phyloP scores from a whole-genome alignment of 805 yeast species.

The Starmerella asiatica region DNA sequence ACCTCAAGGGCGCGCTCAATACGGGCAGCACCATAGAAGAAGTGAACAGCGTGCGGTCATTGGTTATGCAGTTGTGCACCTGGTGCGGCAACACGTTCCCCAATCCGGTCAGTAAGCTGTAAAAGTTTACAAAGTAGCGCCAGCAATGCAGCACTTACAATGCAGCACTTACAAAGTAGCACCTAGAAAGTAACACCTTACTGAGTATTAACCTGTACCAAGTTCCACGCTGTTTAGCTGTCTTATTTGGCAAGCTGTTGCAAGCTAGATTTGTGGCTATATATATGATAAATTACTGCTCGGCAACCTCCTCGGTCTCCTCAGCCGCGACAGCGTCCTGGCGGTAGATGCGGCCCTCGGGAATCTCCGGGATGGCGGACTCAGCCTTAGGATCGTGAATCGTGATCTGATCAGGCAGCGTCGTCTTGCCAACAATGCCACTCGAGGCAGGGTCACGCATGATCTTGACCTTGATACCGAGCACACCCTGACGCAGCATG shows the following conservation, averaged over 20 bases:
- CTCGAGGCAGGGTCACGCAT: slow-evolving; percentile 84
- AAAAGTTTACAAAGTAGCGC: background rate
- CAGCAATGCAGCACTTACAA: too few relatives aligned
- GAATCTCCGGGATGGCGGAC: slow-evolving; percentile 35
- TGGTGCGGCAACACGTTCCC: slow-evolving; percentile 66
- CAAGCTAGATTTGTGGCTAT: too few relatives aligned
- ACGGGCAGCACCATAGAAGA: slow-evolving; percentile 59
- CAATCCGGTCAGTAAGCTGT: slow-evolving; percentile 40
- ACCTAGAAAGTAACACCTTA: too few relatives aligned
- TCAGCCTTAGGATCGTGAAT: slow-evolving; percentile 93
- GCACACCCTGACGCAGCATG: slow-evolving; percentile 98
- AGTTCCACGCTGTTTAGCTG: too few relatives aligned
- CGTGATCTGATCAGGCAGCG: slow-evolving; percentile 90
- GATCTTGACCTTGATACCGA: slow-evolving; percentile 98
- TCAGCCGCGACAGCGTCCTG: slow-evolving; percentile 5
- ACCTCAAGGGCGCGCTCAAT: slow-evolving; percentile 71
- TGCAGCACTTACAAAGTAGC: too few relatives aligned
- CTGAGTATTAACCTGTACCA: too few relatives aligned
- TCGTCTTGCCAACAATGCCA: slow-evolving; percentile 31
- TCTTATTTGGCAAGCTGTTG: too few relatives aligned
- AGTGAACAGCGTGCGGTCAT: slow-evolving; percentile 42
- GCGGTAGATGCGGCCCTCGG: slow-evolving; percentile 65
- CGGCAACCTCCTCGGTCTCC: slow-evolving; percentile 11
- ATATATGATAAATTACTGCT: slow-evolving; percentile 2
- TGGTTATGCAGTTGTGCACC: slow-evolving; percentile 51